Conservation (phyloP, 441 rosid genomes). For the Bocquillonia castaneifolia region DNA sequence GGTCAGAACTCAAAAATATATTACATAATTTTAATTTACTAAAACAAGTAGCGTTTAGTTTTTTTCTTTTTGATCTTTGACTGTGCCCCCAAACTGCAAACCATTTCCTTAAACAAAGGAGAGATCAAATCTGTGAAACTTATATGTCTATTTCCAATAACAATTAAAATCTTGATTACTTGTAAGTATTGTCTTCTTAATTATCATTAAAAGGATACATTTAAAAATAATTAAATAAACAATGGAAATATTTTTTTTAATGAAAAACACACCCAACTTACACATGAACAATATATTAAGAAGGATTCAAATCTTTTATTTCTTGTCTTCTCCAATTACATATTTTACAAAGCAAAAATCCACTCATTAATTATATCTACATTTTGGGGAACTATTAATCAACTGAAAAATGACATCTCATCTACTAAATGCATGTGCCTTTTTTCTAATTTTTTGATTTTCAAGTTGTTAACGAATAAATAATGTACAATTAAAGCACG, state of each 20-base stretch:
- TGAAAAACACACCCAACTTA: not conserved
- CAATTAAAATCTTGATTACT: not conserved
- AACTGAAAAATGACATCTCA: conserved; percentile 13
- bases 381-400: not conserved
- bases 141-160: not conserved
- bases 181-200: not conserved
- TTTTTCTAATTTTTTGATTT: conserved; percentile 5
- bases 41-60: no score
- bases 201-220: not conserved
- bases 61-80: not conserved
- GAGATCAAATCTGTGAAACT: not conserved
- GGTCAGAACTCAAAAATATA: no score
- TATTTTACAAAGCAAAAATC: no score
- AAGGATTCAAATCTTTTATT: not conserved
- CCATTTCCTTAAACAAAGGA: conserved; percentile 27
- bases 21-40: no score
- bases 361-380: not conserved
- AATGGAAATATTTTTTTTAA: not conserved
- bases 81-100: conserved; percentile 18
- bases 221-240: not conserved
- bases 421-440: conserved; percentile 4
- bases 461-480: conserved; percentile 16
- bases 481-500: not conserved
- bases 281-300: not conserved
- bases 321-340: no score